These are phyloP conservation scores for Pseudocercospora vitis DNA, from an alignment of 2,329 filamentous ascomycete species.

Conservation along the genomic window DNA sequence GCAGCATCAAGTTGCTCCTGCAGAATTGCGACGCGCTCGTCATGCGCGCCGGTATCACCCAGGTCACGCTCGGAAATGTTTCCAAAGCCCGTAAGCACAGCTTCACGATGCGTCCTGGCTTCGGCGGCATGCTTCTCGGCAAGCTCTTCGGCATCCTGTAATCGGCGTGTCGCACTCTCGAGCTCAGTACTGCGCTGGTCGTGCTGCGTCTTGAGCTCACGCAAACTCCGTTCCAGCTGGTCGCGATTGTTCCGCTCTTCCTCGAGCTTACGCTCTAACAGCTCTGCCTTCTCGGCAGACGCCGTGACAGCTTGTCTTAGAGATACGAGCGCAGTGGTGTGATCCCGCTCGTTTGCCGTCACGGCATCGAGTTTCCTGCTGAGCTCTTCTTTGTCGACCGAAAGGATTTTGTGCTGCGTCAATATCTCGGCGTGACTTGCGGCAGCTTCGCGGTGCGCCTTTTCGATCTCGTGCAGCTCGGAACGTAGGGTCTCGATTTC, in stretches of 20 bases:
- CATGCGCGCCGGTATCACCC: slow-evolving; percentile 50
- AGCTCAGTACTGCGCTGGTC: slow-evolving; percentile 78
- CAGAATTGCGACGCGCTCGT: slow-evolving; percentile 70
- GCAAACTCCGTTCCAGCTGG: slow-evolving; percentile 71
- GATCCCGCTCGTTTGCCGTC: slow-evolving; percentile 65
- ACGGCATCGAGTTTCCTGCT: slow-evolving; percentile 67
- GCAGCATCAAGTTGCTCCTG: slow-evolving; percentile 78
- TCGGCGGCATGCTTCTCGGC: slow-evolving; percentile 85
- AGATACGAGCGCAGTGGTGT: slow-evolving; percentile 69
- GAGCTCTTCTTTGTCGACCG: slow-evolving; percentile 81
- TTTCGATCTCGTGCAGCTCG: slow-evolving; percentile 78
- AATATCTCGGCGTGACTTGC: slow-evolving; percentile 75
- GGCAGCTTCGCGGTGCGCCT: slow-evolving; percentile 75
- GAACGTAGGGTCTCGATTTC: slow-evolving; percentile 84
- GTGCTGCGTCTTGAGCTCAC: slow-evolving; percentile 76
- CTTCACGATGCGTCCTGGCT: slow-evolving; percentile 79
- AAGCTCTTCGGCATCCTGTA: slow-evolving; percentile 84
- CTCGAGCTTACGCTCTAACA: slow-evolving; percentile 77
- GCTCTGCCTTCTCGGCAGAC: slow-evolving; percentile 71
- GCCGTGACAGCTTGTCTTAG: slow-evolving; percentile 76
- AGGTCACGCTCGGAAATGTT: slow-evolving; percentile 63
- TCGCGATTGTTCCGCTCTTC: slow-evolving; percentile 79
- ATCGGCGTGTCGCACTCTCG: slow-evolving; percentile 67
- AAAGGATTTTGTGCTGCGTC: slow-evolving; percentile 71
- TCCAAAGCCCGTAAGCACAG: slow-evolving; percentile 78